These are phyloP conservation scores for Cercis canadensis DNA, from an alignment of 306 rosid genomes.

Conservation along the genomic window DNA sequence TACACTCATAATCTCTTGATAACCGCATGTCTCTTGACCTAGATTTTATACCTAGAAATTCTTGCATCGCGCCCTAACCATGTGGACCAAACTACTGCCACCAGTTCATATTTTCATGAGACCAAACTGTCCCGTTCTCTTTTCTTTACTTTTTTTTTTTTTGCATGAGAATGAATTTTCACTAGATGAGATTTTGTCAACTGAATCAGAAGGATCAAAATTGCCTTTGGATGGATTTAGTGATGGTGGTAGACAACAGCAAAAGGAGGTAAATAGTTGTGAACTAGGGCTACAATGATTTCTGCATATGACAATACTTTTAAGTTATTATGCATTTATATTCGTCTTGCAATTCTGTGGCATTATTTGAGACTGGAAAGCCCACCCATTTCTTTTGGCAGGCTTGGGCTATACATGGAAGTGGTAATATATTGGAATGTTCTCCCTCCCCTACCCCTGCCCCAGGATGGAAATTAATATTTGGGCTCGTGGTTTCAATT, in stretches of 20 bases:
- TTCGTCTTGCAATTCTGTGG: constrained; percentile 32
- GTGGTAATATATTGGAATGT: no score
- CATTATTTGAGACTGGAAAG: constrained; percentile 41
- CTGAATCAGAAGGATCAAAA: constrained; percentile 50
- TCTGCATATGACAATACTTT: constrained; percentile 19
- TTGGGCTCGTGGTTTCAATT: no score
- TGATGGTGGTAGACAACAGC: constrained; percentile 45
- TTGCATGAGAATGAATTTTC: constrained; percentile 53
- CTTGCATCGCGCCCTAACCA: constrained; percentile 22
- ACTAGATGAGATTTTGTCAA: constrained; percentile 77
- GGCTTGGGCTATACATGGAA: constrained; percentile 76
- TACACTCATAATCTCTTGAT: constrained; percentile 34
- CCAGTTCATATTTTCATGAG: constrained; percentile 32
- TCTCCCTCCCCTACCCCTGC: neutral
- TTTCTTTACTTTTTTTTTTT: constrained; percentile 5
- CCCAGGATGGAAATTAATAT: constrained; percentile 33
- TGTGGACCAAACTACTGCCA: constrained; percentile 29
- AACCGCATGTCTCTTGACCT: constrained; percentile 32
- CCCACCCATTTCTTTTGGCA: constrained; percentile 63
- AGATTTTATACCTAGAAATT: no score
- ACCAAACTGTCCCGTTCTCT: neutral
- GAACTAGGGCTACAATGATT: constrained; percentile 26
- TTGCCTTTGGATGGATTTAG: constrained; percentile 49
- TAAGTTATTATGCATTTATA: constrained; percentile 31
- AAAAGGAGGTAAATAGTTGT: constrained; percentile 59